Percentiles rank a stretch among this genome's conserved stretches.
Conservation (phyloP, 2,329 filamentous ascomycete species). For the Beauveria australis region DNA sequence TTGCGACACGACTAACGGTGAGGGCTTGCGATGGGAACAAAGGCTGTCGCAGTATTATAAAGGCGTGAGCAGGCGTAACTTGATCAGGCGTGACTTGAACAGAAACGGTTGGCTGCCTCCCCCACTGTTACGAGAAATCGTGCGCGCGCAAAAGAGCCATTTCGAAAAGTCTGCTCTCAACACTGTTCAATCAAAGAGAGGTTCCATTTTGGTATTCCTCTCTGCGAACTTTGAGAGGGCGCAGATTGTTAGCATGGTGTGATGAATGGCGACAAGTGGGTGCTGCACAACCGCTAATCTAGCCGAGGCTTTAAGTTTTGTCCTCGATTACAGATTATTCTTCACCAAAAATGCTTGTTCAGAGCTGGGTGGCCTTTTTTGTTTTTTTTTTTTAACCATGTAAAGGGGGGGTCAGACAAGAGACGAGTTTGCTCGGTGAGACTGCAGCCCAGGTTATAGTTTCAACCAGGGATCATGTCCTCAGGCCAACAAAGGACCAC, state of each 20-base stretch:
- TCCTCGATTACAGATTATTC: background rate
- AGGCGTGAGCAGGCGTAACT: background rate
- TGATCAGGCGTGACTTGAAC: too few relatives aligned
- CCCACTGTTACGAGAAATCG: background rate
- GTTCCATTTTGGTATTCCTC: too few relatives aligned
- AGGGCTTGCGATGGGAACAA: too few relatives aligned
- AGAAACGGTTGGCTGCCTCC: background rate
- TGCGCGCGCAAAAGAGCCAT: too few relatives aligned
- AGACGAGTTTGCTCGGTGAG: background rate
- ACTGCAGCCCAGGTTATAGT: background rate
- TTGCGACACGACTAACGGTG: too few relatives aligned
- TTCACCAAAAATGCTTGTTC: too few relatives aligned
- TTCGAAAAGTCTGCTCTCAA: too few relatives aligned
- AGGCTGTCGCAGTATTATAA: too few relatives aligned
- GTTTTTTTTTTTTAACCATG: too few relatives aligned
- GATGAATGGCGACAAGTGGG: background rate
- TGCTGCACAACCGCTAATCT: background rate
- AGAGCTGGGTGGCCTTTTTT: too few relatives aligned
- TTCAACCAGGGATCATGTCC: background rate
- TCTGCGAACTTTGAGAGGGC: too few relatives aligned
- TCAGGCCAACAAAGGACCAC: background rate
- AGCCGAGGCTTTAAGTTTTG: background rate
- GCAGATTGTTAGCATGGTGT: background rate
- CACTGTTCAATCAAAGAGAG: too few relatives aligned
- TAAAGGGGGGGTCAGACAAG: background rate